Evolutionary conservation across 176 grass and related monocot genomes (phyloP), one percentile per base, ranked within the genome.

Genomic region (Eragrostis nindensis): DNA sequence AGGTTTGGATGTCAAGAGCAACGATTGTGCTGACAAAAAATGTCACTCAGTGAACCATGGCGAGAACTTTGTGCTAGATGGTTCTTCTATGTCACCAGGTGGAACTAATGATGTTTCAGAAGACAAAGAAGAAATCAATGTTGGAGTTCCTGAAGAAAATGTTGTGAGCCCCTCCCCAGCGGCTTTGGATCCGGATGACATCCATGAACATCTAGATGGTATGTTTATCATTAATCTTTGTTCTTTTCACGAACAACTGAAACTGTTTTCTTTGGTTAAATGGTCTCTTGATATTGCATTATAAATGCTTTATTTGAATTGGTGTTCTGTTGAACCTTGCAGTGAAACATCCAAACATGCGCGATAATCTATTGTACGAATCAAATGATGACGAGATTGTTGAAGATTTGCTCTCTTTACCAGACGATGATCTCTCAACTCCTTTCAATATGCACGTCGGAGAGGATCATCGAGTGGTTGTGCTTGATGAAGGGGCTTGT

Each of bases 41-140:
- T 69, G 8, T 76, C 61, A 77, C 86, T 86, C 48, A 59, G 55
- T 32, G 45, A 66, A 79, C 42, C 43, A 93, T 84, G 64, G 38
- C 8, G 29, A 93, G 53, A 78, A 70, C 27, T 32, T 75, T 71
- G 54, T 79, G 74, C 21, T 68, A 42, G 61, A 89, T 81, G 74
- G n/a, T 85, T 70, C 68, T 81, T 49, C 64, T 61, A 73, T 76
- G 53, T 74, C 42, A 77, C 54, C 66, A 71, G 82, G 73, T 44
- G 52, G 81, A 57, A 76, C 62, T 75, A 69, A 57, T 76, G 40
- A 62, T 83, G 68, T 95, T 84, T 84, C 78, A 76, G 81, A 93
- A 84, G 49, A 57, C 40, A 10, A 77, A 48, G 76, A 90, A 86
- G 78, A 68, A 75, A 63, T 74, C 26, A 46, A 53, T 80, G 82